phyloP scores from a whole-genome alignment of 108 stramenopile genomes.

The Cafeteria roenbergensis region DNA sequence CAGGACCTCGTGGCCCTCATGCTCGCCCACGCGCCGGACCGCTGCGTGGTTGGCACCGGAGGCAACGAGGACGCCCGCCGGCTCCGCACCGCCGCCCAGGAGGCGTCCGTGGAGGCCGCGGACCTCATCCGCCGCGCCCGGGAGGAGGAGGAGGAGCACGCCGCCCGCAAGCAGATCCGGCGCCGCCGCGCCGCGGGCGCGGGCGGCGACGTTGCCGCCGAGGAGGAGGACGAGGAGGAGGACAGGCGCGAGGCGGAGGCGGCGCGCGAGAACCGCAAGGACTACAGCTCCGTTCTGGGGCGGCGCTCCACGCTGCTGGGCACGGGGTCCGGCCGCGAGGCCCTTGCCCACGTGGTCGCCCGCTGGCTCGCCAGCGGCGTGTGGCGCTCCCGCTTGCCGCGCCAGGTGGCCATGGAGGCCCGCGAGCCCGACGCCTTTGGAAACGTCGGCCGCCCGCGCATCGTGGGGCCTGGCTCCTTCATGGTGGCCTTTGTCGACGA shows the following conservation, averaged over 20 bases:
- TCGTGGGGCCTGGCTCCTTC: too few species aligned
- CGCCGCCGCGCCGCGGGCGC: background rate
- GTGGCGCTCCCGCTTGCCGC: too few species aligned
- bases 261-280: background rate
- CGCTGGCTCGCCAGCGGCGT: too few species aligned
- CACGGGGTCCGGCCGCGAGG: too few species aligned
- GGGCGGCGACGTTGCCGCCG: background rate
- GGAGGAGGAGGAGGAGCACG: background rate
- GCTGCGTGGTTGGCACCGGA: background rate
- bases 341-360: too few species aligned
- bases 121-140: background rate
- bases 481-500: too few species aligned
- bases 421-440: too few species aligned
- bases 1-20: background rate
- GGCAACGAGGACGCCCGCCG: background rate
- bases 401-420: too few species aligned
- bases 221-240: background rate
- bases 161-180: background rate
- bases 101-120: background rate
- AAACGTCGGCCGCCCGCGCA: too few species aligned
- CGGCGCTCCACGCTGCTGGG: too few species aligned
- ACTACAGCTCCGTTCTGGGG: too few species aligned
- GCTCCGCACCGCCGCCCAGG: background rate
- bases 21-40: background rate
- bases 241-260: background rate